Evolutionary conservation across 306 rosid genomes (phyloP), one percentile per base, ranked within the genome.

Genomic region (Lathyrus oleraceus): DNA sequence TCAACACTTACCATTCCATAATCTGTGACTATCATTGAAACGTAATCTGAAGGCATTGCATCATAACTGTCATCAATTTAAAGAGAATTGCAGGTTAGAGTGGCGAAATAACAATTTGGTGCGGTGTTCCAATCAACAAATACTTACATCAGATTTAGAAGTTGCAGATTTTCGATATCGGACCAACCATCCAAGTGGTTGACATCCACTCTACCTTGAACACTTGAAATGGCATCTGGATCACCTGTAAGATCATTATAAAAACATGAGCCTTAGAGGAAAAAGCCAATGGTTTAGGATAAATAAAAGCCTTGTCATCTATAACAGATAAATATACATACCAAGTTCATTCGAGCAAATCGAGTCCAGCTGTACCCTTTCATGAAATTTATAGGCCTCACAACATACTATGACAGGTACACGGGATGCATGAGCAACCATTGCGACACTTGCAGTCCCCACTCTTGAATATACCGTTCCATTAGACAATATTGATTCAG

Each of bases 351-450:
- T 85, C 0, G 89, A 85, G 77, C 89, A 85, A 66, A 85, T 82
- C 67, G 89, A 85, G 67, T 85, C 89, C 54, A 85, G 79, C 69
- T 82, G 89, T 8, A 85, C 89, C 79, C 89, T 83, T 64, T 85
- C 89, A 44, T 82, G 89, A 74, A 85, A 85, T 74, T 85, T 85
- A 79, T 85, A 85, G 32, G 89, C 87, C 78, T 85, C 89, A 4
- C 89, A 85, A 63, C 89, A 85, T 25, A 85, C 85, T 38, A 85
- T 71, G 72, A 85, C 89, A 42, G 86, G 89, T 25, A 85, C 87
- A 51, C 62, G 85, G 66, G 78, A 79, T 25, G 76, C 83, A 77
- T 85, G 85, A 74, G 89, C 87, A 71, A 82, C 89, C 89, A 85
- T 85, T 20, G 89, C 89, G 74, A 85, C 81, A 71, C 83, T 73